phyloP scores from a whole-genome alignment of 352 stramenopile species.

The Pythium biforme region DNA sequence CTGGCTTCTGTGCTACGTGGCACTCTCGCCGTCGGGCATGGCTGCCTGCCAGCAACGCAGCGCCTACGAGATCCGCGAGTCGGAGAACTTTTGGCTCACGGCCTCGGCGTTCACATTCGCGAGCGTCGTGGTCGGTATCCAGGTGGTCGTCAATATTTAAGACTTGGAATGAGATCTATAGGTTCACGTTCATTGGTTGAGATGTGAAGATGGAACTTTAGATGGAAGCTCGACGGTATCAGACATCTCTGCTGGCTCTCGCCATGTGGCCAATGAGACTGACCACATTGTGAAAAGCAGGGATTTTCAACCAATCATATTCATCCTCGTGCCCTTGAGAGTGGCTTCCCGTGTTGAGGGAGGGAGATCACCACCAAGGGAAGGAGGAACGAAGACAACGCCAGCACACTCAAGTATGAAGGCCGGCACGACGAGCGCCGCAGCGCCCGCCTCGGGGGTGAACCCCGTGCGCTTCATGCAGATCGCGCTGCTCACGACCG shows the following conservation, averaged over 20 bases:
- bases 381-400: no score
- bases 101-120: slow-evolving; percentile 56
- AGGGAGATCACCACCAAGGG: no score
- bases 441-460: not conserved
- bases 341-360: not conserved
- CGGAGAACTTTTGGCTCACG: slow-evolving; percentile 60
- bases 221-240: not conserved
- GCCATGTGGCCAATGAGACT: slow-evolving; percentile 6
- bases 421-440: not conserved
- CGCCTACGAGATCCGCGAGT: slow-evolving; percentile 47
- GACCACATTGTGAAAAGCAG: not conserved
- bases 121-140: slow-evolving; percentile 56
- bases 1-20: slow-evolving; percentile 54
- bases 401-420: slow-evolving; percentile 20
- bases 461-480: slow-evolving; percentile 76
- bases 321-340: not conserved
- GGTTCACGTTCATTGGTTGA: slow-evolving; percentile 9
- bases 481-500: slow-evolving; percentile 47
- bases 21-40: slow-evolving; percentile 17
- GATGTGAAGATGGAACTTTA: not conserved
- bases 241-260: slow-evolving; percentile 8
- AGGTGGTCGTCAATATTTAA: slow-evolving; percentile 67
- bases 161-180: not conserved
- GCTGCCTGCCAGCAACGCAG: slow-evolving; percentile 41
- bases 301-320: slow-evolving; percentile 19